These are phyloP conservation scores for Alternaria incomplexa DNA, from an alignment of 2,329 filamentous ascomycete species.

Conservation along the genomic window DNA sequence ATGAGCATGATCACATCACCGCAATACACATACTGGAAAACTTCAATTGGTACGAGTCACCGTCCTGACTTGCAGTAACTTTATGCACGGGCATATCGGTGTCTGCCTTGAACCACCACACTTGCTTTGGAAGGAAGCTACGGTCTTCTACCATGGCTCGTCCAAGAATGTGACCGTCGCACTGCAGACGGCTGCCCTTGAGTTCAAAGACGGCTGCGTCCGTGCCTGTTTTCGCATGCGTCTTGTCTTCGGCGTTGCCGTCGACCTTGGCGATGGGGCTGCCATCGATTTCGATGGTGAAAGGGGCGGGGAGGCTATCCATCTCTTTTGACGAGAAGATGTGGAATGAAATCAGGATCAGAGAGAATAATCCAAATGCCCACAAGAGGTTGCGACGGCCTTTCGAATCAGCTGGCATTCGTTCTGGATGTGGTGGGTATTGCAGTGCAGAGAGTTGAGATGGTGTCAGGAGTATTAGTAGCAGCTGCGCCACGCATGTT, in stretches of 20 bases:
- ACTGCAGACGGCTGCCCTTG: slow-evolving; percentile 22
- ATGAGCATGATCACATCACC: not conserved
- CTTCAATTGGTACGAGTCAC: slow-evolving; percentile 17
- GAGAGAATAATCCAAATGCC: slow-evolving; percentile 5
- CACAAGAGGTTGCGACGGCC: slow-evolving; percentile 9
- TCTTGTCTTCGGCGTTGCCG: slow-evolving; percentile 16
- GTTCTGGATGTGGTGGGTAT: not conserved
- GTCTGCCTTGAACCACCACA: slow-evolving; percentile 31
- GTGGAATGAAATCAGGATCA: slow-evolving; percentile 4
- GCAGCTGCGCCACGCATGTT: not conserved
- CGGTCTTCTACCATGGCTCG: slow-evolving; percentile 23
- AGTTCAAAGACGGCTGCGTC: slow-evolving; percentile 29
- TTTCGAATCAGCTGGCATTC: slow-evolving; percentile 7
- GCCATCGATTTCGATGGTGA: slow-evolving; percentile 30
- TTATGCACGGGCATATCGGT: slow-evolving; percentile 14
- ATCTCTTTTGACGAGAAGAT: slow-evolving; percentile 12
- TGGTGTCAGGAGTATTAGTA: slow-evolving; percentile 1
- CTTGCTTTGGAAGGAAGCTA: slow-evolving; percentile 26
- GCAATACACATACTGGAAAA: slow-evolving; percentile 22
- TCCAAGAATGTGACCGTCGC: slow-evolving; percentile 24
- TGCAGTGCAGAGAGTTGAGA: not conserved
- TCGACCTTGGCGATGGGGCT: slow-evolving; percentile 22
- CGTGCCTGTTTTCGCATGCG: slow-evolving; percentile 21
- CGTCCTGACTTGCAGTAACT: slow-evolving; percentile 24
- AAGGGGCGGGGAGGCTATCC: slow-evolving; percentile 23